phyloP scores from a whole-genome alignment of 768 basidiomycete species.

The Trametes villosa region DNA sequence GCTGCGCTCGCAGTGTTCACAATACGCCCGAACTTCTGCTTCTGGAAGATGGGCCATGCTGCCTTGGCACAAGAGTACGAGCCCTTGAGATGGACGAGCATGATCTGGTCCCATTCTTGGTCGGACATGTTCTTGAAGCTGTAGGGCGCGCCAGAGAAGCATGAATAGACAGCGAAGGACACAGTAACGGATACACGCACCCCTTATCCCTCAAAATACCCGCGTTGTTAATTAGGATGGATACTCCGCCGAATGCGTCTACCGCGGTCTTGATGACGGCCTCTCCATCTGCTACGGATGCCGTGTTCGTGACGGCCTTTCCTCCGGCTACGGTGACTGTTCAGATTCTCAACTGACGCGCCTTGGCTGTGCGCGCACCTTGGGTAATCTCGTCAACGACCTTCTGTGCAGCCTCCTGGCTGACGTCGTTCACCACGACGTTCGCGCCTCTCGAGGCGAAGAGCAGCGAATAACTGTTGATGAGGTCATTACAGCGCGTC shows the following conservation, averaged over 20 bases:
- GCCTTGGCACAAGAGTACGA: conserved; percentile 93
- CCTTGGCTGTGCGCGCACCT: conserved; percentile 49
- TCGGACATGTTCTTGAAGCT: conserved; percentile 99
- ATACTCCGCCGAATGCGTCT: conserved; percentile 80
- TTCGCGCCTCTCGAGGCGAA: conserved; percentile 94
- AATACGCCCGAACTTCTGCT: conserved; percentile 92
- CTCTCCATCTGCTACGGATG: conserved; percentile 84
- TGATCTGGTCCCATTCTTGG: conserved; percentile 88
- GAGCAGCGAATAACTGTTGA: conserved; percentile 78
- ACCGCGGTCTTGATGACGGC: conserved; percentile 87
- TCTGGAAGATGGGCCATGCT: conserved; percentile 94
- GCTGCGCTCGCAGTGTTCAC: conserved; percentile 96
- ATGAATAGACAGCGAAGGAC: neutral
- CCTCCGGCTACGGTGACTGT: conserved; percentile 67
- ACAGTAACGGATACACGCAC: conserved; percentile 42
- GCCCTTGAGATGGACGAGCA: conserved; percentile 91
- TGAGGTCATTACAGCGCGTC: conserved; percentile 5
- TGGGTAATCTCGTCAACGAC: conserved; percentile 88
- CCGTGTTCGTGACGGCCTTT: conserved; percentile 84
- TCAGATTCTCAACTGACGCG: neutral
- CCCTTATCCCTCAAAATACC: conserved; percentile 86
- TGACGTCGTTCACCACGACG: conserved; percentile 95
- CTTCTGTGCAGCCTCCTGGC: conserved; percentile 82
- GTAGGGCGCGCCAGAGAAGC: neutral
- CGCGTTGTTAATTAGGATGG: conserved; percentile 96